A percentile compares a stretch with the other conserved stretches of the same genome.
These are phyloP conservation scores for Endocalyx cinctus DNA, from an alignment of 2,329 filamentous ascomycete species.

Conservation along the genomic window DNA sequence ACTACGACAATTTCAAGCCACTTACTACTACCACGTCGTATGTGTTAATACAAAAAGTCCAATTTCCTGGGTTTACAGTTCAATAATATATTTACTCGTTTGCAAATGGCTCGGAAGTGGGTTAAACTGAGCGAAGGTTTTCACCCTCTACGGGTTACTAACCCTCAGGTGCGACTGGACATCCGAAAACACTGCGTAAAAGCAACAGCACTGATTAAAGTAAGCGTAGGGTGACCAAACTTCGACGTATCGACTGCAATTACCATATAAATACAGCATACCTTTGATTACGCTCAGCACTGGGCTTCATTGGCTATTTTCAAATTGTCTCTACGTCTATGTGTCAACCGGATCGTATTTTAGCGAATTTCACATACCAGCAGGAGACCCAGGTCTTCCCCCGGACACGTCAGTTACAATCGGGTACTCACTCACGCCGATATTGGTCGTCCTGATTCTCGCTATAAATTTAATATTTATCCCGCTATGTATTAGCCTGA, in stretches of 20 bases:
- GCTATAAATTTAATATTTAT: constrained; percentile 8
- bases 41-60: too few relatives aligned
- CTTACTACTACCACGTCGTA: too few relatives aligned
- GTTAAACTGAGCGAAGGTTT: too few relatives aligned
- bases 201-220: background rate
- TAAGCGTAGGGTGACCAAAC: background rate
- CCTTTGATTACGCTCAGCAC: constrained; percentile 5
- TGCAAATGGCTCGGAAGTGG: background rate
- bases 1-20: too few relatives aligned
- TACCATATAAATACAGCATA: constrained; percentile 10
- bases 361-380: too few relatives aligned
- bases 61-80: too few relatives aligned
- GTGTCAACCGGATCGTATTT: constrained; percentile 4
- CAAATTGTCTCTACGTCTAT: constrained; percentile 4
- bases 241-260: constrained; percentile 5
- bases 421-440: constrained; percentile 8
- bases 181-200: background rate
- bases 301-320: constrained; percentile 7
- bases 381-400: too few relatives aligned
- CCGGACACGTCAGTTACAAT: constrained; percentile 8
- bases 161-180: background rate
- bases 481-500: constrained; percentile 9
- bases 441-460: constrained; percentile 5
- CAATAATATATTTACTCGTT: background rate
- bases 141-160: background rate